These are phyloP conservation scores for Sarocladium brachiariae DNA, from an alignment of 2,329 filamentous ascomycete genomes.

Conservation along the genomic window DNA sequence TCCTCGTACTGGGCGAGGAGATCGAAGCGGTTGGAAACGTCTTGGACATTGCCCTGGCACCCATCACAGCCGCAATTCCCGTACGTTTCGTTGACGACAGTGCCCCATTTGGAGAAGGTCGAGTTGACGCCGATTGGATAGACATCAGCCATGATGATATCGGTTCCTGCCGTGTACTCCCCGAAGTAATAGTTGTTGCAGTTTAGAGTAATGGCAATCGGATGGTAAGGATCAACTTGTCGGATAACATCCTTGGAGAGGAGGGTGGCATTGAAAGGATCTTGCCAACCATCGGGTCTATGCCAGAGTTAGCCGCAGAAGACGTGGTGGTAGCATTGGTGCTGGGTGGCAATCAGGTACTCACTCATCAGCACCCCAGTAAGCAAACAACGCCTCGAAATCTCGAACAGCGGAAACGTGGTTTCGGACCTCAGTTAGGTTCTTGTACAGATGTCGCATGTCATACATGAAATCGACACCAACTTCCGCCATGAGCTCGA, in stretches of 20 bases:
- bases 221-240: constrained; percentile 1
- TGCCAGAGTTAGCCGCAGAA: constrained; percentile 20
- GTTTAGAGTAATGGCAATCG: not conserved
- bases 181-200: constrained; percentile 4
- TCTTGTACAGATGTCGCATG: constrained; percentile 36
- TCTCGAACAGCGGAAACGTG: constrained; percentile 23
- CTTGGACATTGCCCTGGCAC: constrained; percentile 45
- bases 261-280: constrained; percentile 41
- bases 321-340: too few relatives aligned
- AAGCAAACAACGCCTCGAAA: not conserved
- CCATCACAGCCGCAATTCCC: constrained; percentile 59
- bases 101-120: constrained; percentile 43
- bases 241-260: constrained; percentile 38
- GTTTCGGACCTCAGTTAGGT: constrained; percentile 30
- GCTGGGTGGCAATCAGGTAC: too few relatives aligned
- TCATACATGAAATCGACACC: constrained; percentile 38
- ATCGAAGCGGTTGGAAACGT: constrained; percentile 39
- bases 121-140: constrained; percentile 4
- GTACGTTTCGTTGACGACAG: constrained; percentile 49
- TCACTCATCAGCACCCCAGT: not conserved
- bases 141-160: not conserved
- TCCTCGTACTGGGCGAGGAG: constrained; percentile 29
- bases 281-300: constrained; percentile 43
- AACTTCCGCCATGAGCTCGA: constrained; percentile 25
- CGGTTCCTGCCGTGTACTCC: constrained; percentile 12